These are phyloP conservation scores for Penicillium frequentans DNA, from an alignment of 2,329 filamentous ascomycete species.

Conservation along the genomic window DNA sequence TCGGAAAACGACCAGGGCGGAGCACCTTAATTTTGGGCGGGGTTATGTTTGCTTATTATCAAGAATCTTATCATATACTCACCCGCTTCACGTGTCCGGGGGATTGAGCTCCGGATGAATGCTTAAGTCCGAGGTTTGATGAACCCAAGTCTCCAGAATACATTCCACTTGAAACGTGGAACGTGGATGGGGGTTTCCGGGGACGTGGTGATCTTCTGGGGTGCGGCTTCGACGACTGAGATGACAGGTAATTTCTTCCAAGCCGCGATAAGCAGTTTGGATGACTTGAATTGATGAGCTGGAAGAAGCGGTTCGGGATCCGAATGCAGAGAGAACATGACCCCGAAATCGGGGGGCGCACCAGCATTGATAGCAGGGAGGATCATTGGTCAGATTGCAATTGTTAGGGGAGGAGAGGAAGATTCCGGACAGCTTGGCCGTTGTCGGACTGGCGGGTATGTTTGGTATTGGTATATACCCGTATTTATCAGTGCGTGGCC, in stretches of 20 bases:
- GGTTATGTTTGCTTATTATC: slow-evolving; percentile 23
- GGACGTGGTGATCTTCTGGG: slow-evolving; percentile 5
- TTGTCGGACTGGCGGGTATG: slow-evolving; percentile 28
- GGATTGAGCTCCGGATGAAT: slow-evolving; percentile 5
- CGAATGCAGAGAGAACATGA: slow-evolving; percentile 7
- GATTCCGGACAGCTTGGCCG: slow-evolving; percentile 29
- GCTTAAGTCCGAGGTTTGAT: background rate
- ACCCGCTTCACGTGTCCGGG: slow-evolving; percentile 18
- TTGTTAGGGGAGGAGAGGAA: slow-evolving; percentile 10
- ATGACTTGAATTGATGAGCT: slow-evolving; percentile 30
- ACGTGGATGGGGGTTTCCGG: too few species aligned
- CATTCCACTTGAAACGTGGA: background rate
- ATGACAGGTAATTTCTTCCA: slow-evolving; percentile 7
- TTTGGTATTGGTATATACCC: slow-evolving; percentile 15
- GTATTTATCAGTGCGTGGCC: slow-evolving; percentile 8
- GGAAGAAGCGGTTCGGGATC: slow-evolving; percentile 13
- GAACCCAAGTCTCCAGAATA: background rate
- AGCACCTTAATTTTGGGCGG: background rate
- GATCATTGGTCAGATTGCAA: background rate
- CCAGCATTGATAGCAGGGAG: background rate
- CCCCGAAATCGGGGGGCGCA: slow-evolving; percentile 31
- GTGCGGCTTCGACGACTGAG: slow-evolving; percentile 6
- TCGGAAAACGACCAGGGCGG: background rate
- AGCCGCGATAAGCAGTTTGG: slow-evolving; percentile 25
- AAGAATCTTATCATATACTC: slow-evolving; percentile 9